Conservation (phyloP, 2,329 filamentous ascomycete genomes). For the Colletotrichum simmondsii region DNA sequence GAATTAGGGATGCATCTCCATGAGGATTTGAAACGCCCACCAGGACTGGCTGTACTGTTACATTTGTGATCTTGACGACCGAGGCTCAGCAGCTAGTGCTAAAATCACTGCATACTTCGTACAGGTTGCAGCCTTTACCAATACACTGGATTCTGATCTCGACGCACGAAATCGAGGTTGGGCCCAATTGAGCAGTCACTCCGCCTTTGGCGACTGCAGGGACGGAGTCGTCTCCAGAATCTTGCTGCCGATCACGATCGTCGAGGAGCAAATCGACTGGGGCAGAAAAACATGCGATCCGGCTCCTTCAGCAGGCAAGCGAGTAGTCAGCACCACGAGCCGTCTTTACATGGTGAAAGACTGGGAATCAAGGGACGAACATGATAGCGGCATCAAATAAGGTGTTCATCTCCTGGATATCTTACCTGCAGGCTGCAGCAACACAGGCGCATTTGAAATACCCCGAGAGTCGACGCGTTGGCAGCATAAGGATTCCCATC, state of each 20-base stretch:
- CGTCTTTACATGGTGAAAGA: too few relatives aligned
- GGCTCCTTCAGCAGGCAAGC: slow-evolving; percentile 39
- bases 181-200: slow-evolving; percentile 65
- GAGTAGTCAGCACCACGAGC: too few relatives aligned
- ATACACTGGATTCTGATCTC: slow-evolving; percentile 57
- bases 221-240: slow-evolving; percentile 60
- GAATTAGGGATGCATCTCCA: slow-evolving; percentile 58
- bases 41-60: slow-evolving; percentile 62
- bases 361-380: slow-evolving; percentile 22
- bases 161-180: slow-evolving; percentile 65
- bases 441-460: slow-evolving; percentile 11
- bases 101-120: slow-evolving; percentile 66
- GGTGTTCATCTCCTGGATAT: background rate
- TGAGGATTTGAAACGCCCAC: slow-evolving; percentile 56
- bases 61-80: slow-evolving; percentile 70
- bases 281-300: slow-evolving; percentile 63
- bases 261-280: slow-evolving; percentile 57
- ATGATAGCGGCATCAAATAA: background rate
- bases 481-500: background rate
- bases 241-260: slow-evolving; percentile 69
- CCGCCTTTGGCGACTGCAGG: slow-evolving; percentile 58
- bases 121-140: slow-evolving; percentile 52
- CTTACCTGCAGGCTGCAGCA: background rate
- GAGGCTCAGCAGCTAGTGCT: slow-evolving; percentile 67
- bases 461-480: background rate